These are phyloP conservation scores for Eremochloa ophiuroides DNA, from an alignment of 176 grass and related monocot genomes.

Conservation along the genomic window DNA sequence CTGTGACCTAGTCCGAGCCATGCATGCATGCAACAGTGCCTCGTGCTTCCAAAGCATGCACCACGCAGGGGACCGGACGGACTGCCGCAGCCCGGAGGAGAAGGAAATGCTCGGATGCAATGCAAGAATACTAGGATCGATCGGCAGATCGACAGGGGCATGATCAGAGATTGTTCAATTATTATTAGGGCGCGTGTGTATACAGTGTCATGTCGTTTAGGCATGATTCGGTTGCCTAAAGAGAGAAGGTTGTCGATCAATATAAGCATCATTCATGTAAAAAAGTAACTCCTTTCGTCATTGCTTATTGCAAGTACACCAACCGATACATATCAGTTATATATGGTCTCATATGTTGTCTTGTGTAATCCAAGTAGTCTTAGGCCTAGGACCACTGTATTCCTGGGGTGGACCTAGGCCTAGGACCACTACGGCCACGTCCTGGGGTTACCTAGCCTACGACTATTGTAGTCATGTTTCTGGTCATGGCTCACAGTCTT, in stretches of 20 bases:
- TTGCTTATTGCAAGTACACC: background rate
- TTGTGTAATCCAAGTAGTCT: too few relatives aligned
- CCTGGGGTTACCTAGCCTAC: too few relatives aligned
- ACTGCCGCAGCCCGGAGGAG: background rate
- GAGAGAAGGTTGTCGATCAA: background rate
- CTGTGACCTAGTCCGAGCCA: slow-evolving; percentile 38
- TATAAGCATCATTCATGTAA: background rate
- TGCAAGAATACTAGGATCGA: background rate
- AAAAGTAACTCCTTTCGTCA: background rate
- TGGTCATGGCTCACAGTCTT: too few relatives aligned
- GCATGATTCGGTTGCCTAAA: background rate
- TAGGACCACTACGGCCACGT: too few relatives aligned
- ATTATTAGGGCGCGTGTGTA: background rate
- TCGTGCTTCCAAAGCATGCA: slow-evolving; percentile 37
- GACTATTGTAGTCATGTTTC: too few relatives aligned
- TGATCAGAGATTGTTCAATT: background rate
- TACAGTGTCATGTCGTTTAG: background rate
- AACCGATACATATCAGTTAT: background rate
- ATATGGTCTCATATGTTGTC: background rate
- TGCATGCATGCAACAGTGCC: slow-evolving; percentile 33
- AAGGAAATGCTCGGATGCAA: slow-evolving; percentile 33
- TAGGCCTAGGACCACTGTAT: too few relatives aligned
- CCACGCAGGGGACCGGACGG: background rate
- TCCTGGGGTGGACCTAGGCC: too few relatives aligned
- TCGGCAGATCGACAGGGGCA: background rate